Percentiles rank a stretch among this genome's conserved stretches.
Conservation (phyloP, 768 basidiomycete genomes). For the Trametes punicea region DNA sequence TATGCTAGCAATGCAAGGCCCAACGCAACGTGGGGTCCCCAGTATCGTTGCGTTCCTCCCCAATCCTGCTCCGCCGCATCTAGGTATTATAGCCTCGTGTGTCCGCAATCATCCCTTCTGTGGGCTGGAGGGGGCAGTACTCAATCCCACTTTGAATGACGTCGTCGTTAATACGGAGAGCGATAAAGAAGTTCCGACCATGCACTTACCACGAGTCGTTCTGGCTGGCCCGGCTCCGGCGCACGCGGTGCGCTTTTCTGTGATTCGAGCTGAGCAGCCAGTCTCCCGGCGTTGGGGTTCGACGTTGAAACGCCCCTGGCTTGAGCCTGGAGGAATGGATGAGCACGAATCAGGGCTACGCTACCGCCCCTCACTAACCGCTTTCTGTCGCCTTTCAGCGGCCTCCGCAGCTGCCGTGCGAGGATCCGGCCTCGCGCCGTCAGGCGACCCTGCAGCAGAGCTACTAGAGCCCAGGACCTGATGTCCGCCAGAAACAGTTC, state of each 20-base stretch:
- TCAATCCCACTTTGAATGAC: constrained; percentile 43
- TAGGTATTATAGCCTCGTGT: constrained; percentile 1
- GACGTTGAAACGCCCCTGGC: constrained; percentile 40
- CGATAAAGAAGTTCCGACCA: constrained; percentile 18
- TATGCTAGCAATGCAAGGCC: neutral
- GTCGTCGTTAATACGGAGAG: constrained; percentile 26
- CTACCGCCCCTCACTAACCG: neutral
- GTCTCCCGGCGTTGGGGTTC: constrained; percentile 45
- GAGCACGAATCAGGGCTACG: neutral
- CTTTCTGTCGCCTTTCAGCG: constrained; percentile 23
- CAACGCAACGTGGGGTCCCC: constrained; percentile 15
- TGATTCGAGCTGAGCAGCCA: constrained; percentile 41
- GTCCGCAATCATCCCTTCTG: constrained; percentile 25
- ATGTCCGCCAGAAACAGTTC: constrained; percentile 31
- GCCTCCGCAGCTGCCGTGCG: constrained; percentile 35
- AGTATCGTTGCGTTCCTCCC: neutral
- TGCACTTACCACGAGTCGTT: constrained; percentile 43
- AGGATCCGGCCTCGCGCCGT: constrained; percentile 24
- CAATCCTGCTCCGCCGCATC: neutral
- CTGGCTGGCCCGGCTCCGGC: constrained; percentile 40
- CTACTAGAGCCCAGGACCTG: constrained; percentile 22
- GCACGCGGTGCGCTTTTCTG: constrained; percentile 35
- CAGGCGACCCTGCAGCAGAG: constrained; percentile 6
- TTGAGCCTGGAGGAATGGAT: constrained; percentile 32
- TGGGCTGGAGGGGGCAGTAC: constrained; percentile 19